Base-by-base conservation (phyloP, 164 flowering plant genomes). In the Vitis labrusca region DNA sequence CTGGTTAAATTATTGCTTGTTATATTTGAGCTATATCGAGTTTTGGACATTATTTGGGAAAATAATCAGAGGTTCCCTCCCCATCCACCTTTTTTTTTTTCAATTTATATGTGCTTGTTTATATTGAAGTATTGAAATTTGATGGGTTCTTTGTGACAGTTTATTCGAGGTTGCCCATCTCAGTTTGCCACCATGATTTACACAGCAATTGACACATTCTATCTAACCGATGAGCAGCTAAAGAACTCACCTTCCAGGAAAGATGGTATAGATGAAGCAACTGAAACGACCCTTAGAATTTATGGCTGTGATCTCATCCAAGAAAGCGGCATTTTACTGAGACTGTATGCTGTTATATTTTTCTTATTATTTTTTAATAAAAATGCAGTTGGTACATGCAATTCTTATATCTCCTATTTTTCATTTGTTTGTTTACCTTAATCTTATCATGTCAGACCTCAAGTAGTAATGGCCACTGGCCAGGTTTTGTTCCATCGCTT, bases 401-500 rank as follows among this genome's bases (percentile, higher is more conserved):
- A 56, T 44, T 65, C 5, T 3, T 50, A 5, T 23, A 49, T 29
- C 14, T 27, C 37, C 15, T n/a, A 5, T 51, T 50, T 64, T 53
- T 8, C 10, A n/a, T 8, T 19, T 66, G 50, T 3, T 19, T 56
- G 27, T 23, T 23, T 37, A 57, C 74, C 72, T 83, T 80, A 29
- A 67, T 74, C 61, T 23, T 62, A 27, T 66, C 30, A 2, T 29
- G 3, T 55, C 78, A 92, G 98, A 74, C 97, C 97, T 50, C 99
- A 93, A 78, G 94, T 93, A 13, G 98, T 90, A n/a, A 93, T 95
- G 97, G 99, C 97, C 13, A 91, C 99, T 17, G 97, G 91, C 10
- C 99, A 95, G 79, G 98, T 95, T 73, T 74, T 93, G 14, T 91
- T 95, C 50, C 98, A 95, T 72, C 93, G 99, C 1, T 95, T 95